Base-by-base conservation (phyloP, 2,329 filamentous ascomycete genomes). In the Microsporum ferrugineum region DNA sequence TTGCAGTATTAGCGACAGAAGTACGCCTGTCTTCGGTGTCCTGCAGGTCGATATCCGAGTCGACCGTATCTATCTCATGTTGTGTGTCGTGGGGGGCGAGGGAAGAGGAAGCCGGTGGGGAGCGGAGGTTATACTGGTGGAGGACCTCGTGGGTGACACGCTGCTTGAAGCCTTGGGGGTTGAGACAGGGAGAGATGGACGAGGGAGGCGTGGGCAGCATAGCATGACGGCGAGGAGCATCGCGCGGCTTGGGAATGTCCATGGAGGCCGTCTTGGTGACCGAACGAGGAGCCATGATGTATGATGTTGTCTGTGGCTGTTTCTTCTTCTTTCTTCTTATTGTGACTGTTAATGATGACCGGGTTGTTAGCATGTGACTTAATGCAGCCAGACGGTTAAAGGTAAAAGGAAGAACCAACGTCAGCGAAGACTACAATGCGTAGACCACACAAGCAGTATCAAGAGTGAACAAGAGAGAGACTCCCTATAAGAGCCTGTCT, bases 171-270 rank as follows among this genome's bases (percentile, higher is more conserved):
- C 87, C 88, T 69, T 92, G 89, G 63, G 91, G 89, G 68, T 88
- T 86, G 67, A 96, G 82, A 68, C 84, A 87, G 57, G 92, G 92
- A 64, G 91, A 96, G 73, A 96, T 91, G 75, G 91, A 96, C 79
- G 92, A 95, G 64, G 92, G 92, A 71, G 92, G 92, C 73, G 92
- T 96, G 65, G 88, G 90, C 70, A 96, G 84, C 73, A 77, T 74
- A 58, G 66, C 68, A 55, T 70, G 70, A 49, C 73, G 31, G 63
- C 62, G 62, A 68, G 64, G 64, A 72, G 67, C 63, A 62, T 71
- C 70, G 64, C 75, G 75, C 60, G 75, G 72, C 65, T 77, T 76
- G 64, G 77, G 77, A 62, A 79, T 79, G 66, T 78, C 76, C 66
- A 79, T 73, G 47, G 75, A 79, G 62, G 75, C 76, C 63, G 77